phyloP scores from a whole-genome alignment of 169 alveolate genomes.

The Toxoplasma gondii region DNA sequence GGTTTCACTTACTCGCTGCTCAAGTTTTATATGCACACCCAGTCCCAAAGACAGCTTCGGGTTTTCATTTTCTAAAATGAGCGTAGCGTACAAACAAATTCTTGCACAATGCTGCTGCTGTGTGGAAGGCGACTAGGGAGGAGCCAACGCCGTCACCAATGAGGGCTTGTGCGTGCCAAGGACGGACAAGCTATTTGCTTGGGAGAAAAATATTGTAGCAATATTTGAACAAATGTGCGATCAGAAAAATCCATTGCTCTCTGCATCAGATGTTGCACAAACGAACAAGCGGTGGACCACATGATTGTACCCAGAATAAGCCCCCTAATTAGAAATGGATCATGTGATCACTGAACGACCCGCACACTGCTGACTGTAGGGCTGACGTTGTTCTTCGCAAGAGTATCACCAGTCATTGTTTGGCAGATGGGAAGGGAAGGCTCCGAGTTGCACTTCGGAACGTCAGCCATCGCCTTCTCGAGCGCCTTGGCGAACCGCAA shows the following conservation, averaged over 20 bases:
- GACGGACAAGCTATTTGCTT: no score
- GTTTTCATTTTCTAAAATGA: no score
- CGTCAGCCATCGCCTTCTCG: neutral
- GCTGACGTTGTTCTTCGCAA: constrained; percentile 13
- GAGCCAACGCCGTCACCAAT: no score
- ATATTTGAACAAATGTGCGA: neutral
- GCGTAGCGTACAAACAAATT: no score
- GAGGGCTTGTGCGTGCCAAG: no score
- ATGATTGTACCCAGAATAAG: neutral
- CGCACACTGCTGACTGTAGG: neutral
- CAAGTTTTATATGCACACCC: no score
- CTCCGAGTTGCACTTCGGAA: neutral
- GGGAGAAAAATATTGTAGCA: no score
- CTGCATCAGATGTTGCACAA: neutral
- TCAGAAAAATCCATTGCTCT: neutral
- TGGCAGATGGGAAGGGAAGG: neutral
- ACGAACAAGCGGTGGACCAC: neutral
- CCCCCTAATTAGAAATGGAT: neutral
- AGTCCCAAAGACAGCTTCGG: no score
- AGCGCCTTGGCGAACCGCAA: neutral
- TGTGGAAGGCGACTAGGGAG: no score
- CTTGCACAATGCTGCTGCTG: no score
- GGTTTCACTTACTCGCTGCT: no score
- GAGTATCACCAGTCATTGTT: constrained; percentile 6
- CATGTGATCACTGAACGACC: neutral